Evolutionary conservation across 2,329 filamentous ascomycete species (phyloP).

Genomic region (Xylariaceae sp.): DNA sequence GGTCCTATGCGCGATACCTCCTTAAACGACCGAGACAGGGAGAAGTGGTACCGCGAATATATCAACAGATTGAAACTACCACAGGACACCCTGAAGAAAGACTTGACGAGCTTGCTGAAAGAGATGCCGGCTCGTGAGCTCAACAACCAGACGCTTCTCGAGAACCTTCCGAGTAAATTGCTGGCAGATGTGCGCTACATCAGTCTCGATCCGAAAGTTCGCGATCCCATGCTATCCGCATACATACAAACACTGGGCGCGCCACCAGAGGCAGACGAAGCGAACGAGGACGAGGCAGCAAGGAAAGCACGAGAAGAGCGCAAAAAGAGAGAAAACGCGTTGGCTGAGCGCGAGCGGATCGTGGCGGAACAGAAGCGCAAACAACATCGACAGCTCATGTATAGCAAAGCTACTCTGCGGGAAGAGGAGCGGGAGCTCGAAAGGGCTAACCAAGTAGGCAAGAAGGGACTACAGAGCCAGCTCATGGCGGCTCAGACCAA

Average conservation of each 20-base stretch:
- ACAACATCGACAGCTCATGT: slow-evolving; percentile 54
- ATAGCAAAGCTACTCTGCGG: slow-evolving; percentile 55
- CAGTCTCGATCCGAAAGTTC: slow-evolving; percentile 53
- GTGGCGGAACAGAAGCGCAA: slow-evolving; percentile 60
- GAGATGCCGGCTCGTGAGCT: slow-evolving; percentile 53
- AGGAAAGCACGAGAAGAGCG: slow-evolving; percentile 47
- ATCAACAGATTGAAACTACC: slow-evolving; percentile 62
- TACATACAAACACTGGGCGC: slow-evolving; percentile 60
- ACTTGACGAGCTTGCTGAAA: slow-evolving; percentile 61
- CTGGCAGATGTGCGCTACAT: slow-evolving; percentile 66
- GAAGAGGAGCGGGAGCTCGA: slow-evolving; percentile 66
- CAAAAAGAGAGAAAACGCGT: slow-evolving; percentile 58
- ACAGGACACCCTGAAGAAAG: slow-evolving; percentile 60
- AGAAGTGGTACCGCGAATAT: slow-evolving; percentile 74
- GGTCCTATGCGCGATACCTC: slow-evolving; percentile 69
- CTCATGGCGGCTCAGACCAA: slow-evolving; percentile 36
- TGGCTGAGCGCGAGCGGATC: slow-evolving; percentile 57
- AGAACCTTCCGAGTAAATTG: slow-evolving; percentile 56
- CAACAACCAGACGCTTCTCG: slow-evolving; percentile 52
- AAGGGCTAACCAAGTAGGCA: slow-evolving; percentile 62
- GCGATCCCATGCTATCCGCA: slow-evolving; percentile 61
- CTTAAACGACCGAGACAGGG: slow-evolving; percentile 69
- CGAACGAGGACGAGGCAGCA: slow-evolving; percentile 48
- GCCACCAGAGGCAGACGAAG: slow-evolving; percentile 42
- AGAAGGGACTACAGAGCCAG: slow-evolving; percentile 60